phyloP scores from a whole-genome alignment of 2,329 filamentous ascomycete species.

The Penicillium hordei region DNA sequence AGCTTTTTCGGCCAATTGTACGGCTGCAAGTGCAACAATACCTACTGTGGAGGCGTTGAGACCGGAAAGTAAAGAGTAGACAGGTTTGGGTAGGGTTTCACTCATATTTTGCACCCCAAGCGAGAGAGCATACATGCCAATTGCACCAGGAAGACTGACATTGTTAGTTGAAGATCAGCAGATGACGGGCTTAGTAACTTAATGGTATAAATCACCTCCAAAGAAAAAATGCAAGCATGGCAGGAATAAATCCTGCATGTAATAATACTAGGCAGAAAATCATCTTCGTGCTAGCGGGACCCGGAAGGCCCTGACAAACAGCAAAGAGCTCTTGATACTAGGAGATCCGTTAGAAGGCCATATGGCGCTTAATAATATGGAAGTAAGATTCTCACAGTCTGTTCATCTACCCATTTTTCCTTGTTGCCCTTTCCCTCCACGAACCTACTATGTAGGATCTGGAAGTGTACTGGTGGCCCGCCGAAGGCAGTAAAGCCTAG shows the following conservation, averaged over 20 bases:
- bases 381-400: constrained; percentile 52
- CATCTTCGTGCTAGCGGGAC: constrained; percentile 71
- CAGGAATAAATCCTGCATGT: constrained; percentile 59
- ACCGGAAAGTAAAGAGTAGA: constrained; percentile 69
- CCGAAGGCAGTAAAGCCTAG: constrained; percentile 66
- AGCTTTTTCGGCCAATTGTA: constrained; percentile 65
- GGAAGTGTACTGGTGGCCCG: constrained; percentile 68
- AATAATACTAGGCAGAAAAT: constrained; percentile 66
- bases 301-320: constrained; percentile 65
- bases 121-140: constrained; percentile 68
- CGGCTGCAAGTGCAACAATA: constrained; percentile 68
- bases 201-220: constrained; percentile 56
- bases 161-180: not conserved
- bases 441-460: constrained; percentile 64
- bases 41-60: constrained; percentile 72
- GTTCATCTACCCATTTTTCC: constrained; percentile 66
- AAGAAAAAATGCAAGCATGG: constrained; percentile 60
- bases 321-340: constrained; percentile 73
- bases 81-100: constrained; percentile 58
- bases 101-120: constrained; percentile 63
- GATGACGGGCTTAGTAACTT: not conserved
- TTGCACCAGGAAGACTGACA: constrained; percentile 62
- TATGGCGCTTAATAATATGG: not conserved
- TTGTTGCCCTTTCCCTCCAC: constrained; percentile 50
- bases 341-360: not conserved